These are phyloP conservation scores for Pseudozyma sp. DNA, from an alignment of 1,284 basidiomycete genomes.

Conservation along the genomic window DNA sequence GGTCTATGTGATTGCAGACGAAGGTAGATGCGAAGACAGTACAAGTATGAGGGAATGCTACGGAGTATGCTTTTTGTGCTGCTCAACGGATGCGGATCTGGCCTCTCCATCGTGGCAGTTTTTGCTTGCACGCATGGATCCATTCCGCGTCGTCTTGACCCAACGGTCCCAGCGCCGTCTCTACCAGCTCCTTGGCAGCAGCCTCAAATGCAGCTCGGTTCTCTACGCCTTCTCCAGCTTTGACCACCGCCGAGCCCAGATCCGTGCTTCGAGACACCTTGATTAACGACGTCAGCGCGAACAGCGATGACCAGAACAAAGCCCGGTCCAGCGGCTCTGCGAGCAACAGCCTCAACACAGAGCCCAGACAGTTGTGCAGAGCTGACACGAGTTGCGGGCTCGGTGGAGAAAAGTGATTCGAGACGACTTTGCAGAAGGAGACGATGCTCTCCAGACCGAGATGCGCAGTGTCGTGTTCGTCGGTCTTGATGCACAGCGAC, in stretches of 20 bases:
- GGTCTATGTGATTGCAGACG: no score
- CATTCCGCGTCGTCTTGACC: conserved; percentile 38
- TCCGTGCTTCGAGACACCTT: conserved; percentile 28
- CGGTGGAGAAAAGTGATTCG: conserved; percentile 9
- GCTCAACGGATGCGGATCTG: conserved; percentile 34
- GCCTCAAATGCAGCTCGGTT: conserved; percentile 13
- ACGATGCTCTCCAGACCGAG: conserved; percentile 38
- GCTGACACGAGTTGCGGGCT: conserved; percentile 8
- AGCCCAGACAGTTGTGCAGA: conserved; percentile 14
- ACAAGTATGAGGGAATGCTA: no score
- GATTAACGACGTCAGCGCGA: conserved; percentile 32
- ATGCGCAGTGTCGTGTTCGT: conserved; percentile 42
- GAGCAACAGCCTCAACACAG: conserved; percentile 26
- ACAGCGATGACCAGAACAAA: conserved; percentile 30
- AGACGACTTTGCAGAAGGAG: conserved; percentile 28
- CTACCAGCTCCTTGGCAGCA: conserved; percentile 25
- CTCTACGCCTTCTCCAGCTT: conserved; percentile 20
- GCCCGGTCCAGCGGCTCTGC: conserved; percentile 31
- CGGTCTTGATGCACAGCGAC: conserved; percentile 41
- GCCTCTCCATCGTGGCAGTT: conserved; percentile 28
- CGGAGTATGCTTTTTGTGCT: no score
- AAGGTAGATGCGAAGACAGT: background rate
- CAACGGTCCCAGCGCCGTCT: conserved; percentile 17
- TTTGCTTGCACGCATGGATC: conserved; percentile 37
- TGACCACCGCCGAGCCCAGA: conserved; percentile 5